Percentiles rank a stretch among this genome's conserved stretches.
Conservation (phyloP, 306 rosid species). For the Vigna unguiculata region DNA sequence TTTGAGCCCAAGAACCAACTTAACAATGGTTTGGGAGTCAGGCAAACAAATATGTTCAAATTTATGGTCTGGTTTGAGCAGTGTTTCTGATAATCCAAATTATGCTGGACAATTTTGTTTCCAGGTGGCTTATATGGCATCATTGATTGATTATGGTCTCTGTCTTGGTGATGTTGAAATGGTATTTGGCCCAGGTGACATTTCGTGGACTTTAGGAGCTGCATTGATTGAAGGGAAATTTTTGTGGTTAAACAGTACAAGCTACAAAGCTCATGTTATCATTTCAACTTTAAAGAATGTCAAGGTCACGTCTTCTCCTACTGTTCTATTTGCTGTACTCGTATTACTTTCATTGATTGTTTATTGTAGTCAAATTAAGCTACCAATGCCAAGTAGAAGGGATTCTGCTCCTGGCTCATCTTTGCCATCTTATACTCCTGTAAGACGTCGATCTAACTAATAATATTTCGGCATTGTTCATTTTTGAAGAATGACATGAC, state of each 20-base stretch:
- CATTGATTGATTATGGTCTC: conserved; percentile 73
- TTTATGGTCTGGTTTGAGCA: conserved; percentile 61
- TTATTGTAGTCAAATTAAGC: conserved; percentile 67
- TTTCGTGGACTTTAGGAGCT: conserved; percentile 93
- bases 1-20: conserved; percentile 67
- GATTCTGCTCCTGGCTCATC: conserved; percentile 50
- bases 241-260: conserved; percentile 48
- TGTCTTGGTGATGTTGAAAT: conserved; percentile 74
- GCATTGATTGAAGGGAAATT: conserved; percentile 72
- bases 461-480: conserved; percentile 35
- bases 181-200: conserved; percentile 81
- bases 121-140: conserved; percentile 80
- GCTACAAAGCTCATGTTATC: conserved; percentile 42
- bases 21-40: conserved; percentile 71
- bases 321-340: conserved; percentile 67
- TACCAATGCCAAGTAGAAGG: conserved; percentile 74
- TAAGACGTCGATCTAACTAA: conserved; percentile 51
- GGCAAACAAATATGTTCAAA: conserved; percentile 73
- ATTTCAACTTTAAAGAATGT: conserved; percentile 47
- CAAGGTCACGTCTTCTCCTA: conserved; percentile 58
- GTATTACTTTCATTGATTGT: conserved; percentile 64
- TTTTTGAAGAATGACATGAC: conserved; percentile 35
- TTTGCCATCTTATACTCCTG: conserved; percentile 57
- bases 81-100: conserved; percentile 52
- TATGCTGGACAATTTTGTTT: conserved; percentile 71